Base-by-base conservation (phyloP, 2,329 filamentous ascomycete species). In the Ceratocystis ficicola region DNA sequence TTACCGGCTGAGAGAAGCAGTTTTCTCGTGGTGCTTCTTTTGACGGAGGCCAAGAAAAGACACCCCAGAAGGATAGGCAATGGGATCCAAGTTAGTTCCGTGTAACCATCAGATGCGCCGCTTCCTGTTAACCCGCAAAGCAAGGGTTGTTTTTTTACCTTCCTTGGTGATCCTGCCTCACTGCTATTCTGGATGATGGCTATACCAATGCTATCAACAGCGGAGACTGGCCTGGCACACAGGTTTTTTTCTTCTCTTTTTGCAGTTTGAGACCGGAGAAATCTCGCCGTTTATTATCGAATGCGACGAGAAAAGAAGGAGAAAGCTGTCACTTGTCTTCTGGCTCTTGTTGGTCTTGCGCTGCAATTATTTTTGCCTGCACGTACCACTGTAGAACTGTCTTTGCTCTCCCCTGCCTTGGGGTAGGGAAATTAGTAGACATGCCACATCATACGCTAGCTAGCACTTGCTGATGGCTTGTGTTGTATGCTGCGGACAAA, bases 71-170 rank as follows among this genome's bases (percentile, higher is more conserved):
- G n/a, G n/a, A 17, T 5, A 7, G 28, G 17, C n/a, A 25, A 30
- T 17, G 32, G 32, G 8, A 12, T 10, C 32, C 32, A 36, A 36
- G 32, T 36, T 36, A 30, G n/a, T 8, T 7, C 52, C 10, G 52
- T 59, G 52, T 59, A 59, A 59, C 52, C 52, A 59, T 59, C 12
- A 36, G n/a, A 59, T 32, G 52, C 10, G 52, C 52, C 52, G 52
- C 52, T 59, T 59, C 28, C 52, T 59, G 32, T 59, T 59, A 30
- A 32, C 52, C 52, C 52, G 36, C 52, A 10, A 36, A 10, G 52
- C 52, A 59, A 59, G 52, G 52, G 52, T 36, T 59, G 36, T 52
- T 52, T 52, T 15, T 10, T 25, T 52, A 25, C 17, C 32, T 59
- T 17, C 7, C 52, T 59, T 59, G 36, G 12, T 59, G 52, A 59